phyloP scores from a whole-genome alignment of 1,284 basidiomycete species.

The Uromyces viciae-fabae region DNA sequence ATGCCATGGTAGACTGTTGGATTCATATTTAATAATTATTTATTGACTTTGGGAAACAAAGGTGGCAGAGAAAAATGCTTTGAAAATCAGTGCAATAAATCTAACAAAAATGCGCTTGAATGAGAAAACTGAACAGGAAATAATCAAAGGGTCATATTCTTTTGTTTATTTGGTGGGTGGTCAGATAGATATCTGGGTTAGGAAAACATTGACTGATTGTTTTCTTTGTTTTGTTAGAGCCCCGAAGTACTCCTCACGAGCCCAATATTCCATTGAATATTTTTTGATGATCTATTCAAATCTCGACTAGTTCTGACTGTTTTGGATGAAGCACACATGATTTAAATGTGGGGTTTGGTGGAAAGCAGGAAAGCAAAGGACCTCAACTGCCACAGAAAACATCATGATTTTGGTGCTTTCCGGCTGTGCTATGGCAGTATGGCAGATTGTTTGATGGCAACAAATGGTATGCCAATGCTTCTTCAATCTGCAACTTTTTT shows the following conservation, averaged over 20 bases:
- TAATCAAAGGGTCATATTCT: background rate
- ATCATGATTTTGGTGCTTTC: background rate
- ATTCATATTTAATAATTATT: too few relatives aligned
- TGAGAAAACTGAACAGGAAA: background rate
- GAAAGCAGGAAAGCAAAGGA: background rate
- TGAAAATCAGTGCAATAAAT: background rate
- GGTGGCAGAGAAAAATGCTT: background rate
- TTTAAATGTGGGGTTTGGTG: constrained; percentile 1
- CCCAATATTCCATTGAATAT: background rate
- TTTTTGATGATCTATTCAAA: background rate
- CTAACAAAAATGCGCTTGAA: background rate
- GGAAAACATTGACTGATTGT: background rate
- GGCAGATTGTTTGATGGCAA: background rate
- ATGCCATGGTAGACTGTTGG: background rate
- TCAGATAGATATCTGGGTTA: background rate
- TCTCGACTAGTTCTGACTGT: background rate
- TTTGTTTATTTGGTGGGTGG: background rate
- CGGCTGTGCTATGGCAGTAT: background rate
- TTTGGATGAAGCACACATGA: background rate
- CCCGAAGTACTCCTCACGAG: background rate
- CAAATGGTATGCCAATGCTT: background rate
- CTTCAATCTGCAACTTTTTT: background rate
- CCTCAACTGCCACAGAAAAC: background rate
- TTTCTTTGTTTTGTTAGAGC: too few relatives aligned
- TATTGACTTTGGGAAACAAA: background rate